Base-by-base conservation (phyloP, 768 basidiomycete genomes). In the Boletus tomentosulus region DNA sequence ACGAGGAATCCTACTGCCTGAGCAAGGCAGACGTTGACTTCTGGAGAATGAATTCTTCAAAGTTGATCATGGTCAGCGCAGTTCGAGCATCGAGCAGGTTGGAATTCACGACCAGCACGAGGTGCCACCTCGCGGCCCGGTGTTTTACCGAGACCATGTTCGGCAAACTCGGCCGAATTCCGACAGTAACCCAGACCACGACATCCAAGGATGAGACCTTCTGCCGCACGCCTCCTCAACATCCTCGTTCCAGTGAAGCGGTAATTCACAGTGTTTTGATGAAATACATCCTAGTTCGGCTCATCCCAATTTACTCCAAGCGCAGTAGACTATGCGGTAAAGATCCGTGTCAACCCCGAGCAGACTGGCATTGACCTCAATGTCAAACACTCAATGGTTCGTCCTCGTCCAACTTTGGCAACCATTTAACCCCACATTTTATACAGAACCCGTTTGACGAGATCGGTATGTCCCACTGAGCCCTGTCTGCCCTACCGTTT, bases 311-410 rank as follows among this genome's bases (percentile, higher is more conserved):
- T 11, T 39, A 8, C 43, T 3, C 12, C 22, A 48, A 97, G 92
- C 58, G 86, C 90, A 48, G 89, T 99, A 48, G 97, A 98, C 75
- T 99, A 91, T 84, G 89, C 93, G 4, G 93, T 96, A 73, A 98
- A 98, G 79, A 97, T 99, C 74, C 89, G 96, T 48, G 92, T 99
- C 47, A 96, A 96, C 68, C 83, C 93, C 6, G 85, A 89, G 60
- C 92, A 97, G 66, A 97, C 93, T 34, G 97, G 94, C 13, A 84
- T 99, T 39, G 96, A 99, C 77, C 86, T 90, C 52, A 93, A 88
- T 70, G 96, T 97, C 62, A 99, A 99, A 79, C 97, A 99, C 74
- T 95, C 93, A 2, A 98, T 99, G 95, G 96, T 94, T 59, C 61
- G 85, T 62, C 9, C 39, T 7, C 35, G 12, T 35, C 31, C 38